Conservation (phyloP, 345 rosid genomes). For the Aegle marmelos region DNA sequence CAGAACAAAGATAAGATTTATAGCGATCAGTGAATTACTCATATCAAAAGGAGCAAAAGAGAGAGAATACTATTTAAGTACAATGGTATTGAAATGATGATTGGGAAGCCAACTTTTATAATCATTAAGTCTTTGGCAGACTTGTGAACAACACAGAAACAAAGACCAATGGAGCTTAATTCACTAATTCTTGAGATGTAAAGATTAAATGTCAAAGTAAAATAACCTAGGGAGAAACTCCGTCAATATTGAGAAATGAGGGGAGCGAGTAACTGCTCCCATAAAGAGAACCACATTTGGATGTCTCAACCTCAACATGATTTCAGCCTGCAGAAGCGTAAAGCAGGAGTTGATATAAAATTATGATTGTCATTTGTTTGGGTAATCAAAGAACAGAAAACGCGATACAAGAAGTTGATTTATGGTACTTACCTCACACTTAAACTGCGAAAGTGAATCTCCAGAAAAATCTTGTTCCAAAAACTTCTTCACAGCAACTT, state of each 20-base stretch:
- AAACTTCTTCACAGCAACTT: constrained; percentile 97
- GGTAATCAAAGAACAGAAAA: constrained; percentile 4
- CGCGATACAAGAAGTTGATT: constrained; percentile 9
- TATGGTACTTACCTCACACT: constrained; percentile 63
- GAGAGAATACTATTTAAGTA: not conserved
- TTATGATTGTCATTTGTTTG: constrained; percentile 11
- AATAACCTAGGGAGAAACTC: constrained; percentile 92
- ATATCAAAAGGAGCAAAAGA: not conserved
- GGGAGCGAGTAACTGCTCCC: constrained; percentile 95
- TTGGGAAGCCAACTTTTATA: not conserved
- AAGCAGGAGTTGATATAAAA: constrained; percentile 7
- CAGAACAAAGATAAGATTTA: not conserved
- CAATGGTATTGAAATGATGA: not conserved
- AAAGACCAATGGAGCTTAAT: not conserved
- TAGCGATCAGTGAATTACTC: not conserved
- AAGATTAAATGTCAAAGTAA: constrained; percentile 7
- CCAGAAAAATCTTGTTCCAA: constrained; percentile 91
- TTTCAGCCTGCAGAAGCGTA: constrained; percentile 60
- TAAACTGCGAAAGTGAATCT: constrained; percentile 85
- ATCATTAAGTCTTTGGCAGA: not conserved
- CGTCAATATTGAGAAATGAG: constrained; percentile 92
- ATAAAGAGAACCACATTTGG: constrained; percentile 98
- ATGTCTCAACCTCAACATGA: constrained; percentile 93
- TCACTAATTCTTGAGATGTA: constrained; percentile 1
- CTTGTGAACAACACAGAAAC: not conserved